Evolutionary conservation across 2,329 filamentous ascomycete species (phyloP), one percentile per base, ranked within the genome.

Genomic region (Scedosporium minutisporum): DNA sequence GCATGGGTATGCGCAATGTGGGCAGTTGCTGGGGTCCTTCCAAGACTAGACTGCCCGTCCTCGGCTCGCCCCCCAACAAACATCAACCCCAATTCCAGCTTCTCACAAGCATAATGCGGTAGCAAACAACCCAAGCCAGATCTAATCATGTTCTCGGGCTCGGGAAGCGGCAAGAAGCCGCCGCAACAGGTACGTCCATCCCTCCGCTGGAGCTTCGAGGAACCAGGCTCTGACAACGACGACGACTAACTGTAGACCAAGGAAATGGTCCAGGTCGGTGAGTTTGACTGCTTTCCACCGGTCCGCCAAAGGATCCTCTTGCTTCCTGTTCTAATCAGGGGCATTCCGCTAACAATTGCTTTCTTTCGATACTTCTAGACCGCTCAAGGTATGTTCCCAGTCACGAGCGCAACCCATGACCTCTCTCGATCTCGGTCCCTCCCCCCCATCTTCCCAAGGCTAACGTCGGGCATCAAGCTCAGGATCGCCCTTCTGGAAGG

Each of bases 251-350:
- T 42, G 18, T 44, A 55, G 46, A 33, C 16, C 14, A 63, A 97
- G 91, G 95, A 99, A 83, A 99, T 99, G 95, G 91, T 97, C 69
- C 93, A 99, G 89, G 93, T 99, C 81, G 93, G 95, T 97, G 88
- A 71, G 82, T 81, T 62, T 21, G 23, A 23, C 51, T 27, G 16
- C 48, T 48, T 21, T 27, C 48, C 9, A 51, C 25, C 6, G 21
- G 3, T 38, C 46, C 5, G 7, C 16, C 33, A 1, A 9, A 23
- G 58, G 14, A 21, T 29, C 12, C 57, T 25, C 23, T 21, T 16
- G 44, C 10, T 6, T 9, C 6, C 10, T 29, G 14, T 48, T 14
- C 38, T 6, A 46, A 1, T 9, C 27, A 18, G 7, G 12, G 12
- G 18, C 21, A 4, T 18, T 29, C 6, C 33, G 41, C 25, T 60